Conservation (phyloP, 805 yeast genomes). For the Kodamaea laetipori region DNA sequence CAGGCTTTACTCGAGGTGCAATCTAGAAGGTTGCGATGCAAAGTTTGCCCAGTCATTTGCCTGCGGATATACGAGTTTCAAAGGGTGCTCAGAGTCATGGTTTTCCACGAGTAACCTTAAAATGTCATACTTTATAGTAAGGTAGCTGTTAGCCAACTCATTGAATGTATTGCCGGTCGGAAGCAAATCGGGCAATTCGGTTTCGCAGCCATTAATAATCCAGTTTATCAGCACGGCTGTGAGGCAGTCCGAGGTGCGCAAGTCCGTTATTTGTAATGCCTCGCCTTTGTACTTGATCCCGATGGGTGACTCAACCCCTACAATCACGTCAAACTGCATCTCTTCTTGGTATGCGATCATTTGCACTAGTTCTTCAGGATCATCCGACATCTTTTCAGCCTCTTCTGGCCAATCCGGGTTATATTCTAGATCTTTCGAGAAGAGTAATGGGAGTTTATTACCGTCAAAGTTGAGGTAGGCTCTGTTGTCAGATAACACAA, state of each 20-base stretch:
- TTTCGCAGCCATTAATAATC: constrained; percentile 6
- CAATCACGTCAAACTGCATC: constrained; percentile 12
- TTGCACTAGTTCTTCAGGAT: constrained; percentile 26
- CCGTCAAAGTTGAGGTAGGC: constrained; percentile 22
- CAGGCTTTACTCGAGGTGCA: constrained; percentile 1
- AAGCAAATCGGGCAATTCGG: background rate
- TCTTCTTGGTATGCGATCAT: constrained; percentile 29
- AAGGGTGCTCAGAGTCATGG: constrained; percentile 6
- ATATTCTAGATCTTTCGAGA: constrained; percentile 14
- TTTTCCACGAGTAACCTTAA: background rate
- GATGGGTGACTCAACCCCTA: constrained; percentile 16
- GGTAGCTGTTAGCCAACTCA: constrained; percentile 3
- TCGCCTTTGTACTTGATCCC: constrained; percentile 19
- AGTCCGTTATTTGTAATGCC: constrained; percentile 1
- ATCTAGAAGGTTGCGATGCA: background rate
- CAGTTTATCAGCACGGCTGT: constrained; percentile 3
- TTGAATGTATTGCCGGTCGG: background rate
- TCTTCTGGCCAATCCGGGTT: constrained; percentile 23
- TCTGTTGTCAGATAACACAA: constrained; percentile 14
- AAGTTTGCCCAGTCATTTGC: constrained; percentile 2
- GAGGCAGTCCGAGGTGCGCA: background rate
- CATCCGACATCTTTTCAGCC: constrained; percentile 26
- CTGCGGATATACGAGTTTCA: background rate
- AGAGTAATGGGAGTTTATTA: constrained; percentile 21
- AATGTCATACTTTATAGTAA: background rate